Base-by-base conservation (phyloP, 75 land plant species). In the Pseudotsuga menziesii region DNA sequence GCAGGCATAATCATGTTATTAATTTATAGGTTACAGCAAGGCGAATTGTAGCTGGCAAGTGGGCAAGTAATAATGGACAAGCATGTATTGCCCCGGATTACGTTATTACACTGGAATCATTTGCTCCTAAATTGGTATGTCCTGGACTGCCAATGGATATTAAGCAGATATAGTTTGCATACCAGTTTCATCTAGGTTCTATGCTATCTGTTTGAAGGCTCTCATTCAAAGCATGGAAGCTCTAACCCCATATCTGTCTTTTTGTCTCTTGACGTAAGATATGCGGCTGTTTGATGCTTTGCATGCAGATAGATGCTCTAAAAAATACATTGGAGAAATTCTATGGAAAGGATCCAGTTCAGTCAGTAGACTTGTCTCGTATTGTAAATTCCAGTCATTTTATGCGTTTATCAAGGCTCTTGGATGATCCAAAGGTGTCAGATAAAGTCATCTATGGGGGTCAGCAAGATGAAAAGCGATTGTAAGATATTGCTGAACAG, bases 51-150 rank as follows among this genome's bases (percentile, higher is more conserved):
- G 58, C 63, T 25, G 99, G 98, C 54, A 96, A 96, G 78, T 96
- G 98, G 92, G 95, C 88, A 35, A 81, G 82, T 73, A 96, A 94
- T 75, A 90, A 86, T 82, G 99, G 99, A 35, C 99, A 96, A 85
- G 90, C 99, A n/a, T 96, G 99, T 76, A 67, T 92, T 77, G 79
- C 96, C 62, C 96, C 96, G 41, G 98, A 95, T 83, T 89, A 93
- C 56, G 55, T 95, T 29, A 73, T 95, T 57, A 95, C 91, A 23
- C 85, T 91, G 61, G 88, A 85, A 80, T 83, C 82, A 19, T 81
- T 84, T 80, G 91, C 96, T 83, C 87, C 89, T 35, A 88, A 85
- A 81, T 56, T 94, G 91, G 98, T 94, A 90, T 77, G 81, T 41
- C 72, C n/a, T 41, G 25, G 61, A 41, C n/a, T 41, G 23, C 41